Conservation (phyloP, 2,329 filamentous ascomycete genomes). For the Ceratocystis albifundus region DNA sequence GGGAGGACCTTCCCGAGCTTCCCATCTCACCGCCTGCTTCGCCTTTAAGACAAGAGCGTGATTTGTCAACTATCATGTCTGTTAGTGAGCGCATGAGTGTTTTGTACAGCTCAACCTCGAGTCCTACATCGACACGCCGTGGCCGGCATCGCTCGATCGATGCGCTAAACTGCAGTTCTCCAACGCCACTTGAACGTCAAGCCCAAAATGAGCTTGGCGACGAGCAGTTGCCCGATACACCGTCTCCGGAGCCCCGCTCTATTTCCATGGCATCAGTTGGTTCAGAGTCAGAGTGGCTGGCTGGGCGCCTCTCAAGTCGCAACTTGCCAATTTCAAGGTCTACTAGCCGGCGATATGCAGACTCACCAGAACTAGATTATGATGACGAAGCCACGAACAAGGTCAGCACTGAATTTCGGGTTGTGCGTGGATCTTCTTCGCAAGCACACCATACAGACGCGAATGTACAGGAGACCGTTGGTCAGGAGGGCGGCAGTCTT, state of each 20-base stretch:
- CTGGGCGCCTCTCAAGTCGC: slow-evolving; percentile 44
- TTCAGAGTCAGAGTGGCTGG: slow-evolving; percentile 92
- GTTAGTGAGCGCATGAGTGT: slow-evolving; percentile 21
- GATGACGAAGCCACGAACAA: slow-evolving; percentile 12
- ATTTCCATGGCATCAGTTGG: slow-evolving; percentile 89
- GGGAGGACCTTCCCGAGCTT: slow-evolving; percentile 80
- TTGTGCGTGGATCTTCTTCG: slow-evolving; percentile 14
- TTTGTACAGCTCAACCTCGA: slow-evolving; percentile 19
- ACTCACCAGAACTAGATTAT: slow-evolving; percentile 49
- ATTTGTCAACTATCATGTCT: slow-evolving; percentile 22
- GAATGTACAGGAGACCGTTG: slow-evolving; percentile 38
- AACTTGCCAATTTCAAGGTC: slow-evolving; percentile 24
- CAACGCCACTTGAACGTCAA: slow-evolving; percentile 24
- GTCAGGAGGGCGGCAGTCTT: slow-evolving; percentile 28
- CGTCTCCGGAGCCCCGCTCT: slow-evolving; percentile 49
- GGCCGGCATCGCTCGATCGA: slow-evolving; percentile 20
- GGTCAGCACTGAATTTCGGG: slow-evolving; percentile 11
- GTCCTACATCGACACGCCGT: slow-evolving; percentile 13
- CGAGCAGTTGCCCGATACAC: slow-evolving; percentile 22
- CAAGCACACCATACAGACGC: slow-evolving; percentile 25
- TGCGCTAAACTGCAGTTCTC: slow-evolving; percentile 18
- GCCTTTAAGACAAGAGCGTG: slow-evolving; percentile 21
- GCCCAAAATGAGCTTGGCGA: background rate
- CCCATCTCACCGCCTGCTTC: slow-evolving; percentile 79
- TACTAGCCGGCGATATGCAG: slow-evolving; percentile 33